Percentiles rank a stretch among this genome's conserved stretches.
These are phyloP conservation scores for Flaveria floridana DNA, from an alignment of 140 eudicot genomes.

Conservation along the genomic window DNA sequence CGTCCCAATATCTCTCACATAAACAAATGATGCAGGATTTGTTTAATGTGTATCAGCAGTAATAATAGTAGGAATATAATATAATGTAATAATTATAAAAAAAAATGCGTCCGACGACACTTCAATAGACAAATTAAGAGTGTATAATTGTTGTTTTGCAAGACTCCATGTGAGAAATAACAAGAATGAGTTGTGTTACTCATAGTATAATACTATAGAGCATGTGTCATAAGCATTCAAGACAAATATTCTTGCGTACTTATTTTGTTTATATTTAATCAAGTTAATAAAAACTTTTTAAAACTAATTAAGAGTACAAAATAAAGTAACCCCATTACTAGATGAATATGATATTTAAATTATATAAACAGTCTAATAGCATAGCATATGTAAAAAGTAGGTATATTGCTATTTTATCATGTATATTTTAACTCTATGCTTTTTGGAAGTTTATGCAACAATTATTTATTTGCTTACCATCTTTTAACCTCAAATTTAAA, in stretches of 20 bases:
- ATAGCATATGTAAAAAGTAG: background rate
- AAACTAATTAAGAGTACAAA: background rate
- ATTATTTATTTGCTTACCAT: background rate
- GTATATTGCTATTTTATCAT: background rate
- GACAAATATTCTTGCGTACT: conserved; percentile 30
- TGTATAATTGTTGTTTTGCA: conserved; percentile 4
- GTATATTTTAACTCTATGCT: background rate
- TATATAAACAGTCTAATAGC: background rate
- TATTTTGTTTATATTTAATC: background rate
- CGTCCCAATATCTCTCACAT: background rate
- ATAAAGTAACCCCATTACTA: background rate
- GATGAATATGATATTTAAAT: background rate
- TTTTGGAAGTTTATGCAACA: conserved; percentile 2
- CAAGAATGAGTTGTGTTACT: conserved; percentile 33
- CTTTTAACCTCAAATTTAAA: background rate
- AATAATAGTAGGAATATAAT: background rate
- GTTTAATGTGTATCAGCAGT: background rate
- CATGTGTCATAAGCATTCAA: conserved; percentile 25
- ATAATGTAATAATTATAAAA: background rate
- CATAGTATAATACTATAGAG: conserved; percentile 16
- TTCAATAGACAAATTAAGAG: background rate
- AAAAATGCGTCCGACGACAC: background rate
- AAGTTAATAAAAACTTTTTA: background rate
- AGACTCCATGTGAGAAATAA: conserved; percentile 38
- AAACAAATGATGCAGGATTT: background rate